Evolutionary conservation across 2,329 filamentous ascomycete genomes (phyloP), one percentile per base, ranked within the genome.

Genomic region (Dactylellina sp.): DNA sequence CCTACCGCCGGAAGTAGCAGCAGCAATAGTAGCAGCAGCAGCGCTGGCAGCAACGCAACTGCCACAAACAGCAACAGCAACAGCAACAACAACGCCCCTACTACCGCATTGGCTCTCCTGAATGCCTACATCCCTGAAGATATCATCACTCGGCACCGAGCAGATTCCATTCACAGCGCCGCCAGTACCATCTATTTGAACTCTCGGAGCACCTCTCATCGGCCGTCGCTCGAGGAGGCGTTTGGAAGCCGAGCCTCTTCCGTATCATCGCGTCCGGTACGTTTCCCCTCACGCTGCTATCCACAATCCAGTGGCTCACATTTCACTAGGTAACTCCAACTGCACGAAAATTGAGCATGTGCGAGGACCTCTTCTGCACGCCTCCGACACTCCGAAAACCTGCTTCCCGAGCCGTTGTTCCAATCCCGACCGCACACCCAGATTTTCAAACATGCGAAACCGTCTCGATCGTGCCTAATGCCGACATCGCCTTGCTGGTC

Each of bases 311-410:
- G 56, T 37, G 46, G 46, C 61, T 72, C 52, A 72, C 47, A 2
- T 25, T 49, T 39, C 40, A 35, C 44, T 61, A 72, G 68, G 68
- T 61, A 60, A 72, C 68, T 22, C 68, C 68, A 18, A 65, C 60
- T 7, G 55, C 60, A 46, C 68, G 68, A 18, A 72, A 72, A 44
- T 53, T 49, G 14, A 72, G 68, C 42, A 32, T 72, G 40, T 72
- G 60, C 61, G 68, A 72, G 53, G 68, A 72, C 39, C 68, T 72
- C 35, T 72, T 72, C 35, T 72, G 60, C 11, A 72, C 68, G 16
- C 68, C 68, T 12, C 68, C 68, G 5, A 72, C 68, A 18, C 60
- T 72, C 2, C 61, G 68, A 28, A 72, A 72, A 39, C 68, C 68
- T 5, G 25, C 52, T 20, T 47, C 44, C 50, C 22, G 66, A 46